Evolutionary conservation across 805 yeast genomes (phyloP).

Genomic region (Saccharomyces eubayanus): DNA sequence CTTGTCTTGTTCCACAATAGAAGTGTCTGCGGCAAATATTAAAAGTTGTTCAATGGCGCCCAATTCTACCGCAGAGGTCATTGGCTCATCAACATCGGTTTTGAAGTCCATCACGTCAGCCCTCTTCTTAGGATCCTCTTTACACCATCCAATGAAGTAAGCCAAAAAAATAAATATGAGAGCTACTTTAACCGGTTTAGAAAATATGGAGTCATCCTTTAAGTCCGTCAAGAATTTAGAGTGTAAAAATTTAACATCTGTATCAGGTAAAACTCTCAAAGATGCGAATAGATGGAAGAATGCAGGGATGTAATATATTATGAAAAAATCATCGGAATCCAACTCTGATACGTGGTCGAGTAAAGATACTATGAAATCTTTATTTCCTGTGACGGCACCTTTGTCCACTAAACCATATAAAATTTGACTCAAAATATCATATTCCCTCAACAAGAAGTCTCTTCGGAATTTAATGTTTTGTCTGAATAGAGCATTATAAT

Average conservation of each 20-base stretch:
- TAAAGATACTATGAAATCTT: conserved; percentile 32
- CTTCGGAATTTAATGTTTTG: conserved; percentile 50
- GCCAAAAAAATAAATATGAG: conserved; percentile 46
- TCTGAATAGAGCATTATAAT: conserved; percentile 37
- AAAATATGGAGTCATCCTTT: conserved; percentile 36
- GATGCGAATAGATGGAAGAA: conserved; percentile 39
- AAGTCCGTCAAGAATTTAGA: conserved; percentile 31
- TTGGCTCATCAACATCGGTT: conserved; percentile 48
- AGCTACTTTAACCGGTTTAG: conserved; percentile 42
- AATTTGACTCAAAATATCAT: conserved; percentile 64
- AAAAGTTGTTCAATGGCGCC: conserved; percentile 69
- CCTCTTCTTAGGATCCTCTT: conserved; percentile 35
- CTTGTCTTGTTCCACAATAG: conserved; percentile 29
- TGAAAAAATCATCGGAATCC: conserved; percentile 53
- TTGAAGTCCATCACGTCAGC: conserved; percentile 45
- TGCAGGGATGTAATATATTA: conserved; percentile 58
- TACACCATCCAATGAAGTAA: conserved; percentile 61
- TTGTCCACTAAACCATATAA: conserved; percentile 43
- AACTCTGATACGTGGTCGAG: conserved; percentile 41
- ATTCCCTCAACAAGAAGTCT: conserved; percentile 53
- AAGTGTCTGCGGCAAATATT: conserved; percentile 51
- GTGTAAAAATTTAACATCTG: conserved; percentile 35
- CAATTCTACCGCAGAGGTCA: conserved; percentile 47
- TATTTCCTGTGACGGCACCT: conserved; percentile 26
- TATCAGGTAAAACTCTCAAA: conserved; percentile 31